These are phyloP conservation scores for Trichoderma lentiforme DNA, from an alignment of 2,329 filamentous ascomycete species.

Conservation along the genomic window DNA sequence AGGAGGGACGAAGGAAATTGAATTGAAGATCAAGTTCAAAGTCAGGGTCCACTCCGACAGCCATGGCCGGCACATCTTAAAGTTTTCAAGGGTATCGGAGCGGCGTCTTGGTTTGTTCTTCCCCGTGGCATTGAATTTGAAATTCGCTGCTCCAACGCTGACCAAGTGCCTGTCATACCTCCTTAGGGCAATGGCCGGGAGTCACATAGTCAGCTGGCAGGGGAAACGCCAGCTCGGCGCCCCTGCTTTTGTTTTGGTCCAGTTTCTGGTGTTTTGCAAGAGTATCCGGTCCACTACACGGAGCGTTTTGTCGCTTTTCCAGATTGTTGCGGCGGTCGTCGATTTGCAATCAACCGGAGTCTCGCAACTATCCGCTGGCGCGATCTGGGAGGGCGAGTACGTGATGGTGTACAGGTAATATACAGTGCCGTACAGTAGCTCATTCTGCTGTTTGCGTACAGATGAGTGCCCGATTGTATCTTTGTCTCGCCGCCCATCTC, in stretches of 20 bases:
- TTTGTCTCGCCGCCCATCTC: not conserved
- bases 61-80: not conserved
- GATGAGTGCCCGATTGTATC: not conserved
- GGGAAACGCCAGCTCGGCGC: not conserved
- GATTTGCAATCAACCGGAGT: not conserved
- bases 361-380: not conserved
- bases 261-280: not conserved
- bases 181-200: not conserved
- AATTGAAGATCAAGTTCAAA: not conserved
- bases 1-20: not conserved
- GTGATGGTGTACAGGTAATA: not conserved
- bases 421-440: not conserved
- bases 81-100: slow-evolving; percentile 12
- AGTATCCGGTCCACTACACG: not conserved
- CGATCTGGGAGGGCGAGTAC: not conserved
- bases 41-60: not conserved
- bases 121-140: not conserved
- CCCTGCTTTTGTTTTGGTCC: not conserved
- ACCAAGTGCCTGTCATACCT: not conserved
- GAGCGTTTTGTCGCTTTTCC: not conserved
- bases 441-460: not conserved
- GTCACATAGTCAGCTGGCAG: not conserved
- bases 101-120: not conserved
- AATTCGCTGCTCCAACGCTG: not conserved
- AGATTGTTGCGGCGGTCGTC: not conserved